Percentiles rank a stretch among this genome's conserved stretches.
phyloP scores from a whole-genome alignment of 306 rosid species.

The Parietaria judaica region DNA sequence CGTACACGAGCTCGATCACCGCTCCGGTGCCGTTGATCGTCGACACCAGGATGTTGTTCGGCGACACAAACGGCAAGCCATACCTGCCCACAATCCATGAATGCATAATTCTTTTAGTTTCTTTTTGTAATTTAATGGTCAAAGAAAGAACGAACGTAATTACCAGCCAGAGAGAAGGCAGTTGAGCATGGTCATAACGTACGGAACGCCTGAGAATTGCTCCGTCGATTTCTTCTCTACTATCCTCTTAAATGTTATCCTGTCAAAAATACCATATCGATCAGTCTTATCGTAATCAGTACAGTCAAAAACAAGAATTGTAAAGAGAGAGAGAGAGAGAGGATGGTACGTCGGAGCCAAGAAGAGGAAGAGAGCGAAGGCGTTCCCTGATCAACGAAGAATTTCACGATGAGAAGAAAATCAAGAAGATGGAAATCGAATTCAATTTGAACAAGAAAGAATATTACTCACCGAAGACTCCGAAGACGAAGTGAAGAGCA shows the following conservation, averaged over 20 bases:
- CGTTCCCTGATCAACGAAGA: slow-evolving; percentile 63
- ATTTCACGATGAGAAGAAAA: slow-evolving; percentile 5
- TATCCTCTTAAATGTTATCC: slow-evolving; percentile 83
- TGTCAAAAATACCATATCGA: neutral
- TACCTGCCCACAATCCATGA: slow-evolving; percentile 39
- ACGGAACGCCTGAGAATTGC: slow-evolving; percentile 85
- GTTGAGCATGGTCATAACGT: slow-evolving; percentile 78
- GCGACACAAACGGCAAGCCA: slow-evolving; percentile 81
- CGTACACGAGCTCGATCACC: slow-evolving; percentile 53
- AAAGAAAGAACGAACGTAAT: slow-evolving; percentile 3
- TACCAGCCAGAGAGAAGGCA: slow-evolving; percentile 91
- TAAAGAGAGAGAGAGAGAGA: slow-evolving; percentile 5
- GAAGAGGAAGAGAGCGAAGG: slow-evolving; percentile 85
- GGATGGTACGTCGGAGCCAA: slow-evolving; percentile 64
- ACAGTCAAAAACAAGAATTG: neutral
- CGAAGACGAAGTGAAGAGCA: slow-evolving; percentile 54
- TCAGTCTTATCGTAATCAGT: neutral
- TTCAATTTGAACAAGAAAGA: neutral
- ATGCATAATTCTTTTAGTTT: no score
- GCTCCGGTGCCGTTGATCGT: slow-evolving; percentile 79
- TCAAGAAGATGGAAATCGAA: neutral
- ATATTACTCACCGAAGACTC: slow-evolving; percentile 57
- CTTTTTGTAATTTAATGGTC: no score
- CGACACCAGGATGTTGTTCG: slow-evolving; percentile 64
- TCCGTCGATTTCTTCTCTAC: slow-evolving; percentile 49